phyloP scores from a whole-genome alignment of 2,329 filamentous ascomycete genomes.

The Nigrograna mackinnonii region DNA sequence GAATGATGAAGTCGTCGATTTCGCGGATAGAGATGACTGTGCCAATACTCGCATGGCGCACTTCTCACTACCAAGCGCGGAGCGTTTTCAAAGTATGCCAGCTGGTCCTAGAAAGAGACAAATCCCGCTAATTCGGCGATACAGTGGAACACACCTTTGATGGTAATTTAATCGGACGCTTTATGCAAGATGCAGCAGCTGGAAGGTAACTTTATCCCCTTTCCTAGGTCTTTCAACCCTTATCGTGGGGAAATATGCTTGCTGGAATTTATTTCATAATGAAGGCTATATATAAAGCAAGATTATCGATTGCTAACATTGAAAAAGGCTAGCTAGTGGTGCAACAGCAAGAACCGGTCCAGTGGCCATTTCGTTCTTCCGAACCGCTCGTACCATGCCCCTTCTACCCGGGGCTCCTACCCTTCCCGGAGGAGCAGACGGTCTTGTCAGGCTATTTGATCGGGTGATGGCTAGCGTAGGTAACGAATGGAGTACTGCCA shows the following conservation, averaged over 20 bases:
- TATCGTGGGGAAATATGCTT: no score
- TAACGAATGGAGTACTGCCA: neutral
- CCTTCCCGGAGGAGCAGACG: slow-evolving; percentile 7
- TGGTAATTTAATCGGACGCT: slow-evolving; percentile 6
- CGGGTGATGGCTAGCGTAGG: slow-evolving; percentile 1
- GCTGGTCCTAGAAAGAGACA: neutral
- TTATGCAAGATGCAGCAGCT: slow-evolving; percentile 7
- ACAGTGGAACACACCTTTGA: slow-evolving; percentile 9
- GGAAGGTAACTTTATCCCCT: slow-evolving; percentile 1
- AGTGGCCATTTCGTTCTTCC: slow-evolving; percentile 10
- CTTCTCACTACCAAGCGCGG: neutral
- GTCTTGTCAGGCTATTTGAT: slow-evolving; percentile 1
- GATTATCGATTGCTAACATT: no score
- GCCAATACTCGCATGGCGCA: slow-evolving; percentile 1
- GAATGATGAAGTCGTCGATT: slow-evolving; percentile 6
- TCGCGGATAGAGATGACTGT: slow-evolving; percentile 5
- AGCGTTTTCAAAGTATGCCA: neutral
- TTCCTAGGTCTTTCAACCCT: neutral
- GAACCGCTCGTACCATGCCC: slow-evolving; percentile 2
- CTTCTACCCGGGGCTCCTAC: slow-evolving; percentile 3
- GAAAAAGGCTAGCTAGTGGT: slow-evolving; percentile 6
- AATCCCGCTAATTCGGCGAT: neutral
- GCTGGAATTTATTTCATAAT: no score
- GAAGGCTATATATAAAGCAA: no score
- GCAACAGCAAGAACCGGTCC: slow-evolving; percentile 3